Percentiles rank a stretch among this genome's conserved stretches.
Conservation (phyloP, 2,329 filamentous ascomycete species). For the Xylariaceae sp. region DNA sequence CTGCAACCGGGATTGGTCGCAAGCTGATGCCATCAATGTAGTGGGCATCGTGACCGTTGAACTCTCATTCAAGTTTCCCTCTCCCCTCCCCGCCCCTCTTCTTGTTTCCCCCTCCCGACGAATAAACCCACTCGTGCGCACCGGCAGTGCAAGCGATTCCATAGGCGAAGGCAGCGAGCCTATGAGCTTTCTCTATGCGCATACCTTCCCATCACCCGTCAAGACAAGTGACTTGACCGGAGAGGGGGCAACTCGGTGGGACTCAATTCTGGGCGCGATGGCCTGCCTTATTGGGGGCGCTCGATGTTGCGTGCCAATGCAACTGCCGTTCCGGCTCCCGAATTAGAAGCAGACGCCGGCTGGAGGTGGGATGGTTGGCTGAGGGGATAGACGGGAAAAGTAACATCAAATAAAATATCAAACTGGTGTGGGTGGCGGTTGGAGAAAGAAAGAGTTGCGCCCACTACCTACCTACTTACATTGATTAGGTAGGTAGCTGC, state of each 20-base stretch:
- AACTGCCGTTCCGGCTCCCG: conserved; percentile 14
- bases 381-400: too few species aligned
- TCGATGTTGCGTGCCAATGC: conserved; percentile 3
- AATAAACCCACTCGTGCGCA: too few species aligned
- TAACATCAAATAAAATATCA: background rate
- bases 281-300: conserved; percentile 9
- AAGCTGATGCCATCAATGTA: background rate
- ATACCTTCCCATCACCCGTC: background rate
- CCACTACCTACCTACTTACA: background rate
- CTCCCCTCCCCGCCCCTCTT: background rate
- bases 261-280: conserved; percentile 4
- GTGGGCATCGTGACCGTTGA: background rate
- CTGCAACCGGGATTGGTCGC: background rate
- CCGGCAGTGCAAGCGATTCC: too few species aligned
- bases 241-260: background rate
- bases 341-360: conserved; percentile 20
- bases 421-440: background rate
- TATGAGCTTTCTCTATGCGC: background rate
- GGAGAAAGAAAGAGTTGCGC: background rate
- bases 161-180: too few species aligned
- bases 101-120: background rate
- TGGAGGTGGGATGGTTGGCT: conserved; percentile 10
- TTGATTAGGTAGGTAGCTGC: too few species aligned
- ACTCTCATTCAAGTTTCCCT: background rate
- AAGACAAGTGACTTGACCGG: background rate